Evolutionary conservation across 345 rosid genomes (phyloP).

Genomic region (Eucalyptus pauciflora): DNA sequence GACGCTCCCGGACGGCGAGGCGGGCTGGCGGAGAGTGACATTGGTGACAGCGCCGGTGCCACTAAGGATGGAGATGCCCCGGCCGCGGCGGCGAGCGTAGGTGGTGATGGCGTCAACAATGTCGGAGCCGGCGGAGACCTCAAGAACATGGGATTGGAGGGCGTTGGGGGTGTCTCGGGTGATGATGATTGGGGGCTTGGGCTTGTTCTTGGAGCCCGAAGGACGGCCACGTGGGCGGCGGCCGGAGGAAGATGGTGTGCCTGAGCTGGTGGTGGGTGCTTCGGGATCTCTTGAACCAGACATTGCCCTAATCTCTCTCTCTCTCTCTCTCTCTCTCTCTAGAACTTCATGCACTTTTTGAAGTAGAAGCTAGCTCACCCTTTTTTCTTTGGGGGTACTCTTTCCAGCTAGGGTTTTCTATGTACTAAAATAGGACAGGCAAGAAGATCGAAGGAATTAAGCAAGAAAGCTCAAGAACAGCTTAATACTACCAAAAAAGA

Average conservation of each 20-base stretch:
- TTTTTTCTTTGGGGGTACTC: not conserved
- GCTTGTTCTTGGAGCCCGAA: constrained; percentile 61
- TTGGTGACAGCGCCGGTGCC: constrained; percentile 57
- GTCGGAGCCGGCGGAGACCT: constrained; percentile 49
- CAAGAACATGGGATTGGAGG: constrained; percentile 54
- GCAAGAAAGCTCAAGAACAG: not conserved
- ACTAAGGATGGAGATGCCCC: constrained; percentile 55
- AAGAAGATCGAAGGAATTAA: not conserved
- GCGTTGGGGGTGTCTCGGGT: constrained; percentile 62
- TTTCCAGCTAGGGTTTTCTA: not conserved
- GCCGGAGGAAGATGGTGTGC: constrained; percentile 15
- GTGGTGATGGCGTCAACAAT: constrained; percentile 35
- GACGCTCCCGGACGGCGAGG: constrained; percentile 42
- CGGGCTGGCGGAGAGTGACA: constrained; percentile 54
- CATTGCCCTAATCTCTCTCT: not conserved
- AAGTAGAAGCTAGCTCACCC: not conserved
- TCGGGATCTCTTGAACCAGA: constrained; percentile 10
- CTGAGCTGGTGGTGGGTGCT: constrained; percentile 18
- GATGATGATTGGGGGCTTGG: constrained; percentile 53
- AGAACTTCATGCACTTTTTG: not conserved
- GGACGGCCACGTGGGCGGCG: constrained; percentile 75
- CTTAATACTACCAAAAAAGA: not conserved
- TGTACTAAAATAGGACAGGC: not conserved
- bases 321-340: constrained; percentile 11
- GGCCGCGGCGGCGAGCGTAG: constrained; percentile 50